Evolutionary conservation across 179 eudicot species (phyloP), one percentile per base, ranked within the genome.

Genomic region (Dionaea muscipula): DNA sequence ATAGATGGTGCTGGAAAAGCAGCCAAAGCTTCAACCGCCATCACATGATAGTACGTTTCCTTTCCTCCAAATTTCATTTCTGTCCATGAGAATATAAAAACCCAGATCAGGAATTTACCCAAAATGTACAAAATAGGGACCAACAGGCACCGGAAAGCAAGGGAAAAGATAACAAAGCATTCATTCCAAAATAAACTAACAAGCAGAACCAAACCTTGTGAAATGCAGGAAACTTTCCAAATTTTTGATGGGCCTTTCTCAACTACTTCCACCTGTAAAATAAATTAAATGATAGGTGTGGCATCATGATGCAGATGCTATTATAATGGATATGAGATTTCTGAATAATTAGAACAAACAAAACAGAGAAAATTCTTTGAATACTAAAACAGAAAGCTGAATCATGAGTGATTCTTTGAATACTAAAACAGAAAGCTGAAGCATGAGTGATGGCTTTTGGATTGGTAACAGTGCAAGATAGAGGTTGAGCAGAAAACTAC

Each of bases 81-180:
- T 63, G 64, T 47, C 35, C 61, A 61, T n/a, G n/a, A 55, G 55
- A 52, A 13, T 46, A 18, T 36, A 36, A 53, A 44, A 11, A 53
- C 74, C 62, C 70, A 41, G 54, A 5, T 61, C 18, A 62, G 68
- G 37, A 27, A 20, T 2, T 26, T 51, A 38, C 20, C 19, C 20
- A 38, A 31, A 56, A 27, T 12, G 35, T 3, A 26, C 3, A 38
- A 27, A 24, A 15, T 54, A 23, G 36, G 35, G 35, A 31, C 35
- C 35, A 31, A 31, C 1, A 31, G 35, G 10, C 8, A 31, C 10
- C 10, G 8, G 10, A 4, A 31, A 31, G 5, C 58, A 91, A 84
- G 74, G 94, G 80, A 41, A 87, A 84, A 65, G 95, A 87, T 70
- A n/a, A 75, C 84, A 33, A 82, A 79, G 68, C 82, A 82, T 61